Evolutionary conservation across 169 alveolate species (phyloP).

Genomic region (Perkinsus marinus): DNA sequence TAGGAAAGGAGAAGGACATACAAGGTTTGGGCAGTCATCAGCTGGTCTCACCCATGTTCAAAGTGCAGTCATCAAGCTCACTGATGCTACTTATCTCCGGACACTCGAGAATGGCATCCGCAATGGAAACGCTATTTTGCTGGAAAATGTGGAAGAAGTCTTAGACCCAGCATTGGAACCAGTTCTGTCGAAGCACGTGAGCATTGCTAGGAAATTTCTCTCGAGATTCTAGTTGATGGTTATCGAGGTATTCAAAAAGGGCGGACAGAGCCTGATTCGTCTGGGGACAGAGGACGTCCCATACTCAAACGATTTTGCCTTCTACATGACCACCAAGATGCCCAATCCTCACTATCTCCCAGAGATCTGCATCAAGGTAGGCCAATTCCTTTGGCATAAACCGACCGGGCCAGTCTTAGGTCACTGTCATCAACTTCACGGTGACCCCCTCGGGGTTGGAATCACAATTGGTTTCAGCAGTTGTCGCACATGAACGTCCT

Average conservation of each 20-base stretch:
- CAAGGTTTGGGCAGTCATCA: neutral
- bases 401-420: neutral
- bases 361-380: constrained; percentile 65
- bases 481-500: constrained; percentile 73
- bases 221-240: constrained; percentile 46
- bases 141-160: constrained; percentile 83
- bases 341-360: constrained; percentile 77
- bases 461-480: constrained; percentile 78
- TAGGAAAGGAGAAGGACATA: constrained; percentile 55
- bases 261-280: constrained; percentile 56
- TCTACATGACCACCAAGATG: constrained; percentile 68
- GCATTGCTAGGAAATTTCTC: constrained; percentile 48
- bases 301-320: constrained; percentile 60
- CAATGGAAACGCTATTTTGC: constrained; percentile 69
- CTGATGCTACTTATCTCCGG: constrained; percentile 66
- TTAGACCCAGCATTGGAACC: constrained; percentile 88
- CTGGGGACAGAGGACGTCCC: constrained; percentile 66
- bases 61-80: constrained; percentile 42
- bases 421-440: constrained; percentile 77
- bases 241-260: constrained; percentile 60
- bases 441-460: constrained; percentile 83
- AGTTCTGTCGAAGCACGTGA: constrained; percentile 67
- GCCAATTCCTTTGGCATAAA: neutral
- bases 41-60: neutral
- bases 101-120: constrained; percentile 68